Evolutionary conservation across 1,284 basidiomycete genomes (phyloP).

Genomic region (Leccinum pachyderme): DNA sequence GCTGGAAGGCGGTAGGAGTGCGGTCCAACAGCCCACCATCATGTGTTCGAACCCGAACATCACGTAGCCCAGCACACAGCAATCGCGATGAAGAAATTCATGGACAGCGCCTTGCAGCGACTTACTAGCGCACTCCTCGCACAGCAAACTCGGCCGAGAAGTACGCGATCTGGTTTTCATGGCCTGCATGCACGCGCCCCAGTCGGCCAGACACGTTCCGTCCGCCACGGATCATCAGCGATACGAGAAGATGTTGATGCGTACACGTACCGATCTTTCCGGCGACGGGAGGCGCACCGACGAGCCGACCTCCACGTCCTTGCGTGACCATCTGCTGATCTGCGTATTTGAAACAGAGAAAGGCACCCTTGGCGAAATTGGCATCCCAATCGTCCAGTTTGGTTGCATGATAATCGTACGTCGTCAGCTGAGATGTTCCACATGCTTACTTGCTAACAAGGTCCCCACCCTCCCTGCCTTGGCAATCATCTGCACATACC

Average conservation of each 20-base stretch:
- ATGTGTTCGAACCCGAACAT: background rate
- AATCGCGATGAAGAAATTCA: background rate
- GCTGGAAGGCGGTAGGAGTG: constrained; percentile 7
- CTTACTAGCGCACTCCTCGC: constrained; percentile 34
- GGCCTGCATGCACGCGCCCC: background rate
- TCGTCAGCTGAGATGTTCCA: background rate
- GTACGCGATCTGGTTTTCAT: constrained; percentile 24
- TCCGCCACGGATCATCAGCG: background rate
- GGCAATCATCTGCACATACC: constrained; percentile 18
- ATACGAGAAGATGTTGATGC: background rate
- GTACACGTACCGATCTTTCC: constrained; percentile 8
- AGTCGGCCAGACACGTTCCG: background rate
- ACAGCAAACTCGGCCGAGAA: constrained; percentile 44
- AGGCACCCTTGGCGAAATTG: constrained; percentile 13
- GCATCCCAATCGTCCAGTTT: background rate
- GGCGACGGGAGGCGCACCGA: constrained; percentile 35
- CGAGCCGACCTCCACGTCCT: constrained; percentile 40
- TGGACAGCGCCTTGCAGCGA: background rate
- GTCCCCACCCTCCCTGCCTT: constrained; percentile 20
- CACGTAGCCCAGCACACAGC: constrained; percentile 4
- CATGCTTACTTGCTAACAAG: constrained; percentile 18
- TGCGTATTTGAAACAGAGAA: constrained; percentile 32
- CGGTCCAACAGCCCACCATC: background rate
- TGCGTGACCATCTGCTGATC: constrained; percentile 46
- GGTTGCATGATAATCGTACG: background rate